Evolutionary conservation across 2,329 filamentous ascomycete species (phyloP).

Genomic region (Colletotrichum ledebouriae): DNA sequence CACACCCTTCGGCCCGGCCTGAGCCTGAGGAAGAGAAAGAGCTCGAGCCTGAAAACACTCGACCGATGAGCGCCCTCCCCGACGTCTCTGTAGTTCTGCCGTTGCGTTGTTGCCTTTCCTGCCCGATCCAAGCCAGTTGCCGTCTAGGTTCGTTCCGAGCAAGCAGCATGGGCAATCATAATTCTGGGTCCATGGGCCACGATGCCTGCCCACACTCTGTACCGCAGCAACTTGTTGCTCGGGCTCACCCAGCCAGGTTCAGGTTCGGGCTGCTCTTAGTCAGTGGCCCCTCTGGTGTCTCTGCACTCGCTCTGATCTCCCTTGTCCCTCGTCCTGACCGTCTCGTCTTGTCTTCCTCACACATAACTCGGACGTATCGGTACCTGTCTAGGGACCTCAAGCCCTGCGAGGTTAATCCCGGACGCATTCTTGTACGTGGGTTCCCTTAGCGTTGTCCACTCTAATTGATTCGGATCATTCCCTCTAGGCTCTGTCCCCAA

Average conservation of each 20-base stretch:
- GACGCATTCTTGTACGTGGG: conserved; percentile 27
- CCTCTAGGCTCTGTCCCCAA: conserved; percentile 6
- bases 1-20: conserved; percentile 27
- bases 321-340: conserved; percentile 5
- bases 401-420: conserved; percentile 30
- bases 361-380: conserved; percentile 27
- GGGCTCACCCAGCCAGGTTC: not conserved
- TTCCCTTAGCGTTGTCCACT: conserved; percentile 28
- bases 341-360: conserved; percentile 12
- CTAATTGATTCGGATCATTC: conserved; percentile 3
- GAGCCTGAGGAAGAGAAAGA: conserved; percentile 9
- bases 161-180: conserved; percentile 25
- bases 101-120: conserved; percentile 15
- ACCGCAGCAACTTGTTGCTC: not conserved
- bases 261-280: conserved; percentile 2
- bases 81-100: not conserved
- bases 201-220: conserved; percentile 20
- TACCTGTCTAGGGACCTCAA: conserved; percentile 20
- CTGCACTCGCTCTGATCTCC: conserved; percentile 4
- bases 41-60: conserved; percentile 10
- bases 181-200: conserved; percentile 12
- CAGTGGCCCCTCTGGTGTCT: conserved; percentile 6
- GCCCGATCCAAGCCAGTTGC: conserved; percentile 23
- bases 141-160: conserved; percentile 4
- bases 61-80: not conserved